Evolutionary conservation across 352 stramenopile genomes (phyloP).

Genomic region (Pythium brassicae): DNA sequence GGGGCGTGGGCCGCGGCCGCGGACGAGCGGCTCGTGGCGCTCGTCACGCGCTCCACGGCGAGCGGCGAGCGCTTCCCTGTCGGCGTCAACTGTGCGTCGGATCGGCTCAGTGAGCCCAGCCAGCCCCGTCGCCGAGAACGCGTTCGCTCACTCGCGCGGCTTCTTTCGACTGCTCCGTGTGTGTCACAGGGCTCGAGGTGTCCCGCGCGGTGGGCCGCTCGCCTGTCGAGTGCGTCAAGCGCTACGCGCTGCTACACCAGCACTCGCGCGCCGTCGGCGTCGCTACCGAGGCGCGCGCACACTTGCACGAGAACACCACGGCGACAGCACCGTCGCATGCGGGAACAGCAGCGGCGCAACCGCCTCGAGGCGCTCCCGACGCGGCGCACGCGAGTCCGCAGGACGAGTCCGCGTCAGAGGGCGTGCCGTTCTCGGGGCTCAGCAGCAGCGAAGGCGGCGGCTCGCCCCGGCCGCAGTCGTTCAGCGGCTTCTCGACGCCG

Average conservation of each 20-base stretch:
- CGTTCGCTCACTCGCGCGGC: background rate
- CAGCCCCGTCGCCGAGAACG: background rate
- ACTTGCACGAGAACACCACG: no score
- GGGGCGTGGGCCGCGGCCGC: constrained; percentile 36
- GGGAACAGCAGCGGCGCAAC: no score
- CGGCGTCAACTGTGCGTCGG: constrained; percentile 73
- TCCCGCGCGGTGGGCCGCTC: constrained; percentile 47
- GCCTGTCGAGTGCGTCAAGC: constrained; percentile 78
- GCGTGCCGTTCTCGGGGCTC: constrained; percentile 28
- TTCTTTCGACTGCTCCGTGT: background rate
- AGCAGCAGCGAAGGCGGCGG: constrained; percentile 41
- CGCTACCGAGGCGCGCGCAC: background rate
- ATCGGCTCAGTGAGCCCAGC: no score
- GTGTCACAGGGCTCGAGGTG: constrained; percentile 57
- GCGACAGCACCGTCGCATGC: no score
- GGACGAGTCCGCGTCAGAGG: constrained; percentile 18
- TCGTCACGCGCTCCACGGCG: constrained; percentile 62
- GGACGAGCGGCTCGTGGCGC: constrained; percentile 58
- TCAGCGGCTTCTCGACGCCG: constrained; percentile 60
- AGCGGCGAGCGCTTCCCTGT: constrained; percentile 79
- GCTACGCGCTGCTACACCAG: constrained; percentile 63
- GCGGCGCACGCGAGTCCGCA: constrained; percentile 7
- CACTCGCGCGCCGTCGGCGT: background rate
- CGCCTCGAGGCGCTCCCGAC: background rate
- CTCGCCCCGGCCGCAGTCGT: constrained; percentile 23